Evolutionary conservation across 2,329 filamentous ascomycete genomes (phyloP).

Genomic region (Trichoderma sp.): DNA sequence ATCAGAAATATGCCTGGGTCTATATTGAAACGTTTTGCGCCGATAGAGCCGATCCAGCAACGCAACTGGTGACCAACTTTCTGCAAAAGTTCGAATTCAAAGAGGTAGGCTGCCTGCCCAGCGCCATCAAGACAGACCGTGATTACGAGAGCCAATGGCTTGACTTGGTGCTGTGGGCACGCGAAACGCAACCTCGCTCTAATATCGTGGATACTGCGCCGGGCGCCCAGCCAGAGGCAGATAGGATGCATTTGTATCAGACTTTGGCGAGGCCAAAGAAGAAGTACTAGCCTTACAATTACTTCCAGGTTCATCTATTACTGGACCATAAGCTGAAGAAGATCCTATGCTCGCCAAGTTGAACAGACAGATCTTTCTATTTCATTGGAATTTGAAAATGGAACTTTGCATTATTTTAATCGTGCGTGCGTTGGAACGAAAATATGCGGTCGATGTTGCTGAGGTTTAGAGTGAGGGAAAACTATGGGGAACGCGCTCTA

Average conservation of each 20-base stretch:
- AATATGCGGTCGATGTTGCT: neutral
- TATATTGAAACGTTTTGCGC: constrained; percentile 36
- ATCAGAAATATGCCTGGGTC: constrained; percentile 37
- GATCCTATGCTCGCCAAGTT: neutral
- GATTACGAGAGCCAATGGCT: constrained; percentile 33
- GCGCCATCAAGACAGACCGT: constrained; percentile 30
- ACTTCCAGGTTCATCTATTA: neutral
- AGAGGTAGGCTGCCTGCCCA: constrained; percentile 30
- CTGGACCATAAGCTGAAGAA: neutral
- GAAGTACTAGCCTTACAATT: neutral
- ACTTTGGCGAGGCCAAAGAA: neutral
- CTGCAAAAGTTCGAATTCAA: constrained; percentile 39
- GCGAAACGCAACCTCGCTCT: constrained; percentile 25
- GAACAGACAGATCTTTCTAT: neutral
- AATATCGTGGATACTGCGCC: constrained; percentile 23
- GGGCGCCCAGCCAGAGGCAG: neutral
- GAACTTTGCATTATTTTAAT: neutral
- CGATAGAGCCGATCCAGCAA: constrained; percentile 20
- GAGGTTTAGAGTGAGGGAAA: neutral
- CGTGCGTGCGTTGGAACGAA: neutral
- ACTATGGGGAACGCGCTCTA: constrained; percentile 7
- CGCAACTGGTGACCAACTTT: constrained; percentile 29
- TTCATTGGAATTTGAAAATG: neutral
- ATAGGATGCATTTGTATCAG: neutral
- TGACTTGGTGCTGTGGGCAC: constrained; percentile 37